A percentile compares a stretch with the other conserved stretches of the same genome.
phyloP scores from a whole-genome alignment of 164 flowering plant genomes.

The Umbilicus rupestris region DNA sequence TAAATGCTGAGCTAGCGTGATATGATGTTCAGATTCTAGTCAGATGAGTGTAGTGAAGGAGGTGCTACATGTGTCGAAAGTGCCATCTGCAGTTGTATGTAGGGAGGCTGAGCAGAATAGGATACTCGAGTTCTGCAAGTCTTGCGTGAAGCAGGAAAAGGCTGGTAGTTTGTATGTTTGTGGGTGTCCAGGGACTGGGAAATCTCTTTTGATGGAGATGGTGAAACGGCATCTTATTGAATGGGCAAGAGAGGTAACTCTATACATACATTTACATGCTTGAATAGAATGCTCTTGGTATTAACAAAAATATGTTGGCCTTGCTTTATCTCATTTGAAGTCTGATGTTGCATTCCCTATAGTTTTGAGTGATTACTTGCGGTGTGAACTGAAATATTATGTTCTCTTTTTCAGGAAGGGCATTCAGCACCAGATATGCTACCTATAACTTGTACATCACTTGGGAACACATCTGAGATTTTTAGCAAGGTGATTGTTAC shows the following conservation, averaged over 20 bases:
- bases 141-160: slow-evolving; percentile 44
- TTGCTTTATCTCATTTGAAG: not conserved
- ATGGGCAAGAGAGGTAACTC: slow-evolving; percentile 61
- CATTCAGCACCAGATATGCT: slow-evolving; percentile 47
- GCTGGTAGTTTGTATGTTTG: slow-evolving; percentile 27
- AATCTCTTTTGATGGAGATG: slow-evolving; percentile 70
- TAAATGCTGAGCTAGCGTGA: not conserved
- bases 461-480: slow-evolving; percentile 51
- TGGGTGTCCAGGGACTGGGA: slow-evolving; percentile 41
- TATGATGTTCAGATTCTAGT: slow-evolving; percentile 31
- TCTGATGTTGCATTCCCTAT: not conserved
- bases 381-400: not conserved
- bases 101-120: slow-evolving; percentile 48
- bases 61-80: slow-evolving; percentile 69
- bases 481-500: slow-evolving; percentile 56
- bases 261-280: not conserved
- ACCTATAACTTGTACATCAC: slow-evolving; percentile 62
- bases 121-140: slow-evolving; percentile 70
- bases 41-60: slow-evolving; percentile 66
- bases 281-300: not conserved
- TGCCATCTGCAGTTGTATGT: slow-evolving; percentile 41
- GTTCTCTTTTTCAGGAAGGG: slow-evolving; percentile 34
- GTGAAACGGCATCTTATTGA: slow-evolving; percentile 41
- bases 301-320: not conserved
- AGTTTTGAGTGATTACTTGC: not conserved